Percentiles rank a stretch among this genome's conserved stretches.
Evolutionary conservation across 192 early-diverging fungal species (phyloP).

Genomic region (Thamnidium elegans): DNA sequence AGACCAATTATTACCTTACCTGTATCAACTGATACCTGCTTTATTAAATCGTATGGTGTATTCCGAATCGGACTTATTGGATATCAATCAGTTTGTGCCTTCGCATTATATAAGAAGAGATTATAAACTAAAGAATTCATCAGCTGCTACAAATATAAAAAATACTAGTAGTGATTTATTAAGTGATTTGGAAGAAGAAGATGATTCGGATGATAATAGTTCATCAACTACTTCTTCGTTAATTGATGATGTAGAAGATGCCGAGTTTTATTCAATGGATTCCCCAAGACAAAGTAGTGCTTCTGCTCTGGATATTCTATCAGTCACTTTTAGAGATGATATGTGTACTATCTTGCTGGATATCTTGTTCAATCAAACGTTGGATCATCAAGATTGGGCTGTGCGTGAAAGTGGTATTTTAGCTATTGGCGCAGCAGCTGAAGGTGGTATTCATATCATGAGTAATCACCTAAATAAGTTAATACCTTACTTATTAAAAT

Average conservation of each 20-base stretch:
- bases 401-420: slow-evolving; percentile 90
- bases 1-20: slow-evolving; percentile 62
- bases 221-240: slow-evolving; percentile 28
- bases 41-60: slow-evolving; percentile 94
- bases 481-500: background rate
- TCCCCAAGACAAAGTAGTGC: slow-evolving; percentile 96
- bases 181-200: slow-evolving; percentile 34
- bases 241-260: slow-evolving; percentile 69
- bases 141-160: no score
- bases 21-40: slow-evolving; percentile 78
- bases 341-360: slow-evolving; percentile 82
- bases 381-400: slow-evolving; percentile 83
- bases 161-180: no score
- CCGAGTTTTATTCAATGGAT: slow-evolving; percentile 86
- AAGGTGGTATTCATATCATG: slow-evolving; percentile 46
- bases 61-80: slow-evolving; percentile 81
- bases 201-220: slow-evolving; percentile 46
- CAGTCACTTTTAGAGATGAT: slow-evolving; percentile 77
- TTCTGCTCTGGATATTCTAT: slow-evolving; percentile 87
- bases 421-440: slow-evolving; percentile 95
- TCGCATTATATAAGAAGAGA: no score
- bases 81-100: slow-evolving; percentile 6
- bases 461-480: background rate
- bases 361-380: slow-evolving; percentile 66
- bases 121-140: no score